Evolutionary conservation across 2,329 filamentous ascomycete genomes (phyloP).

Genomic region (Cladosporium velox): DNA sequence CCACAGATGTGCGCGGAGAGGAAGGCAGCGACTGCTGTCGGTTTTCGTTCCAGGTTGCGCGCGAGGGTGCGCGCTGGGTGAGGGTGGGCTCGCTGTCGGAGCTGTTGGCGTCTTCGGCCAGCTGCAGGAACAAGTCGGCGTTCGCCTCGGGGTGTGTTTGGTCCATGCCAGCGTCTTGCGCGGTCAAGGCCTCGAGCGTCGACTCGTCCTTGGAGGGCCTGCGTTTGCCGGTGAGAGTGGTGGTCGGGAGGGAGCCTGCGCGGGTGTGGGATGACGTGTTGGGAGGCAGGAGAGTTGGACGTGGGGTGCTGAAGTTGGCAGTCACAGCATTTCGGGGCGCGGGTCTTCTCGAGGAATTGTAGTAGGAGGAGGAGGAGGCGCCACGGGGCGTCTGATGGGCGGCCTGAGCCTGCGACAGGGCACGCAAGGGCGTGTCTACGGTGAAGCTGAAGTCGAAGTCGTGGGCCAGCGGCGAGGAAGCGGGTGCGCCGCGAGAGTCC

Average conservation of each 20-base stretch:
- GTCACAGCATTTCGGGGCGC: conserved; percentile 10
- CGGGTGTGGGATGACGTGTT: conserved; percentile 13
- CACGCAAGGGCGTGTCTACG: neutral
- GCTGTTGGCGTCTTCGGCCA: conserved; percentile 30
- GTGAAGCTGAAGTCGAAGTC: conserved; percentile 9
- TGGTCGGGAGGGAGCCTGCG: conserved; percentile 5
- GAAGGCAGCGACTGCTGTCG: conserved; percentile 25
- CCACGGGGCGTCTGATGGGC: neutral
- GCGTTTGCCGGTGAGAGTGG: neutral
- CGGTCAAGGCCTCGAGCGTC: conserved; percentile 16
- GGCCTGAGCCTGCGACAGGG: neutral
- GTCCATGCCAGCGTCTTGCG: conserved; percentile 8
- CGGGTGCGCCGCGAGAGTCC: conserved; percentile 4
- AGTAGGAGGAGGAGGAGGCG: neutral
- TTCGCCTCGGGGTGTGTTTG: conserved; percentile 20
- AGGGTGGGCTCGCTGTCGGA: conserved; percentile 14
- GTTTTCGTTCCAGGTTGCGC: conserved; percentile 58
- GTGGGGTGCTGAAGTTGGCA: conserved; percentile 3
- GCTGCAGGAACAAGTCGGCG: conserved; percentile 36
- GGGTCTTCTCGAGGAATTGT: neutral
- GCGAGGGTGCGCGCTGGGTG: conserved; percentile 43
- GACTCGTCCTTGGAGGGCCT: conserved; percentile 9
- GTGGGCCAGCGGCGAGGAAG: conserved; percentile 17
- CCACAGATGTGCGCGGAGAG: conserved; percentile 11
- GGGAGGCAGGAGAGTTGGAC: neutral